Base-by-base conservation (phyloP, 768 basidiomycete genomes). In the Russula abietina region DNA sequence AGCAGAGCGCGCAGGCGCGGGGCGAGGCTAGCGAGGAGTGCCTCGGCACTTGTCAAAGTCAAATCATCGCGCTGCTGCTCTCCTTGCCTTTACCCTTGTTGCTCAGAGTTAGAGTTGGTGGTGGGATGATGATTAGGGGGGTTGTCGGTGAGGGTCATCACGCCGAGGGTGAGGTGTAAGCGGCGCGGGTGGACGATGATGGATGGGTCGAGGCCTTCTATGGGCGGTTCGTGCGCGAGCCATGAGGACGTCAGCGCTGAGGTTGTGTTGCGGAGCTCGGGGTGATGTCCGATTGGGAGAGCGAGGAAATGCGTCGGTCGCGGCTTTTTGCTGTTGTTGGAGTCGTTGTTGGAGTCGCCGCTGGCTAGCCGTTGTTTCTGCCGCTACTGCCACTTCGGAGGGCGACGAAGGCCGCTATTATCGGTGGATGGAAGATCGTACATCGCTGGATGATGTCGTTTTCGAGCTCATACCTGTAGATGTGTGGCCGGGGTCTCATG, bases 151-250 rank as follows among this genome's bases (percentile, higher is more conserved):
- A 90, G 82, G 0, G 80, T 73, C 85, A 91, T 87, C 1, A 89
- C 87, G 1, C 88, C 89, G 2, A 91, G 74, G 0, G 89, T n/a
- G n/a, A n/a, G n/a, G n/a, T n/a, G n/a, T n/a, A n/a, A n/a, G n/a
- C n/a, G n/a, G n/a, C n/a, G n/a, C n/a, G n/a, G n/a, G n/a, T 76
- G 76, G 59, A 89, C 78, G 57, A 87, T 71, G 66, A 91, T 82
- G 3, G 80, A 77, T 10, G 68, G 69, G 71, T 91, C 85, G 4
- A 91, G 75, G 0, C 89, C 89, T 0, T 72, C 65, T 26, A 78
- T 75, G 8, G 74, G 63, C 0, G 76, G 75, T 4, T 62, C 59
- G 28, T 65, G 58, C 4, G 55, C 58, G 10, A 77, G 73, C 49
- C 77, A 69, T 22, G 71, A 68, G 28, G 63, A 50, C 0, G 74